These are phyloP conservation scores for Calendula officinalis DNA, from an alignment of 129 eudicot species.

Conservation along the genomic window DNA sequence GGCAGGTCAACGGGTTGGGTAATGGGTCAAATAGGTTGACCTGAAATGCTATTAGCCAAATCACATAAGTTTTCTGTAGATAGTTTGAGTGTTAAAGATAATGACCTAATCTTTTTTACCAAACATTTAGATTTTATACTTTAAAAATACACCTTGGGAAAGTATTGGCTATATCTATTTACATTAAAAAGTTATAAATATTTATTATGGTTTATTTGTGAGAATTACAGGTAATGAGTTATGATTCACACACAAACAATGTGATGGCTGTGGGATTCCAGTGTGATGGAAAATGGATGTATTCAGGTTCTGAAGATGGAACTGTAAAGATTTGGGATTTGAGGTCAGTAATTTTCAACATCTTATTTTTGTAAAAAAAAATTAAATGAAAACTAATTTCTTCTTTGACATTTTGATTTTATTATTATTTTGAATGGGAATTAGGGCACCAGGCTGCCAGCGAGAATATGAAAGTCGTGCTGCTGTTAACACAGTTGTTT, in stretches of 20 bases:
- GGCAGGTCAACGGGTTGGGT: neutral
- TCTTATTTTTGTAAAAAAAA: neutral
- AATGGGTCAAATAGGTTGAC: neutral
- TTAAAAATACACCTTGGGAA: too few species aligned
- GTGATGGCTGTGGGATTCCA: conserved; percentile 99
- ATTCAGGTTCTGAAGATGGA: conserved; percentile 98
- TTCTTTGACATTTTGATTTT: neutral
- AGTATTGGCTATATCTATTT: too few species aligned
- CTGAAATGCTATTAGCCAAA: neutral
- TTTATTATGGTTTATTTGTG: neutral
- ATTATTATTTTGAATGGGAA: conserved; percentile 5
- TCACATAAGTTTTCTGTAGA: neutral
- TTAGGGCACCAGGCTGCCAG: conserved; percentile 97
- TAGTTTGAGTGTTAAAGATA: neutral
- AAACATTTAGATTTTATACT: too few species aligned
- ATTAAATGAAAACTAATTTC: neutral
- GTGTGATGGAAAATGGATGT: conserved; percentile 98
- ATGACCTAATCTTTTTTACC: too few species aligned
- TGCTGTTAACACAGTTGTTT: conserved; percentile 96
- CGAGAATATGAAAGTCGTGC: conserved; percentile 99
- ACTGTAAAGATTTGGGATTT: conserved; percentile 98
- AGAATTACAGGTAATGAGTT: conserved; percentile 83
- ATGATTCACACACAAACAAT: conserved; percentile 91
- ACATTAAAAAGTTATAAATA: neutral
- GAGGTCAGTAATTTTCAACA: conserved; percentile 45